A percentile compares a stretch with the other conserved stretches of the same genome.
These are phyloP conservation scores for Leucosporidium yakuticum DNA, from an alignment of 768 basidiomycete species.

Conservation along the genomic window DNA sequence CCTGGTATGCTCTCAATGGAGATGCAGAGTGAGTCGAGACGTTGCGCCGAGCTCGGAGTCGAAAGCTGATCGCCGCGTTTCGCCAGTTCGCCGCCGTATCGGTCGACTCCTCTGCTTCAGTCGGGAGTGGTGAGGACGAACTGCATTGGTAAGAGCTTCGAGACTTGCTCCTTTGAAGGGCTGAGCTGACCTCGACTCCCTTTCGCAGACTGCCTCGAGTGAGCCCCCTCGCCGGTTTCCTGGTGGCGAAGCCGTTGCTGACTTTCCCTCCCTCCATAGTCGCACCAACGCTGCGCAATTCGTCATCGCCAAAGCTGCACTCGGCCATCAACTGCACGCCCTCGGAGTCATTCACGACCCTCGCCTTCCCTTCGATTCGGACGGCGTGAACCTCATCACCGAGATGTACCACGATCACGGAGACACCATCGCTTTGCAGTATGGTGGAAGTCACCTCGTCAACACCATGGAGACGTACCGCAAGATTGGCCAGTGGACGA, in stretches of 20 bases:
- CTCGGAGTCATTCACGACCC: constrained; percentile 82
- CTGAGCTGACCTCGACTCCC: neutral
- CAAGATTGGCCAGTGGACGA: constrained; percentile 93
- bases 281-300: constrained; percentile 96
- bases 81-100: neutral
- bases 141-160: constrained; percentile 55
- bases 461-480: constrained; percentile 95
- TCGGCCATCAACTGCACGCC: constrained; percentile 92
- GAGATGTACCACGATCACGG: constrained; percentile 95
- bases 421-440: constrained; percentile 76
- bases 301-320: constrained; percentile 86
- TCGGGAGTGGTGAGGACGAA: constrained; percentile 89
- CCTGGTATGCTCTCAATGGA: constrained; percentile 51
- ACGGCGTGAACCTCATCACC: constrained; percentile 91
- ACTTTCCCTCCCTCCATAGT: constrained; percentile 5
- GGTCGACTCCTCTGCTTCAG: constrained; percentile 58
- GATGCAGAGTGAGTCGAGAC: neutral
- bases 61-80: neutral
- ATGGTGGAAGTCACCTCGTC: constrained; percentile 91
- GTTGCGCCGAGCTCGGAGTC: neutral
- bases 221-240: neutral
- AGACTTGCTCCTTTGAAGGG: neutral
- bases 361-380: constrained; percentile 81
- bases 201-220: constrained; percentile 60
- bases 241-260: neutral